Conservation (phyloP, 2,329 filamentous ascomycete genomes). For the Xylariaceae sp. region DNA sequence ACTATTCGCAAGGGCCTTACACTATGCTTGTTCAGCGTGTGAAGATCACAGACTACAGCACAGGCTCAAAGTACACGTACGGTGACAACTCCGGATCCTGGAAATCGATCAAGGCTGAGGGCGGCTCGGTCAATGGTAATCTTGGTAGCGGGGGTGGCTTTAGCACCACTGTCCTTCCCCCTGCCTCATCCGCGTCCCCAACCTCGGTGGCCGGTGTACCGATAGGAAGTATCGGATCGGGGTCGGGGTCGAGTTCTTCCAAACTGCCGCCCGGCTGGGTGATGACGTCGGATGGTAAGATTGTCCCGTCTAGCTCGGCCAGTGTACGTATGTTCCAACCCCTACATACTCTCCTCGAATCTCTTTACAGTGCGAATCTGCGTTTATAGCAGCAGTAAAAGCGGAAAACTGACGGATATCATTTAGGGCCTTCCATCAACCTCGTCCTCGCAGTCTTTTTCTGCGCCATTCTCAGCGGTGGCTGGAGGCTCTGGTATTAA, state of each 20-base stretch:
- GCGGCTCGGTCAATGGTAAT: conserved; percentile 68
- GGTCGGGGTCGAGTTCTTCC: conserved; percentile 45
- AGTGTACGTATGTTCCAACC: conserved; percentile 41
- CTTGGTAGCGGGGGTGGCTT: conserved; percentile 48
- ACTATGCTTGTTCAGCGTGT: conserved; percentile 77
- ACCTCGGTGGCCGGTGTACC: conserved; percentile 61
- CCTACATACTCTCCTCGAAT: conserved; percentile 1
- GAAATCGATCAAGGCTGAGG: conserved; percentile 76
- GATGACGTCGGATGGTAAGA: conserved; percentile 72
- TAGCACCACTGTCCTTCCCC: conserved; percentile 54
- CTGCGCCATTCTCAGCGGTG: conserved; percentile 34
- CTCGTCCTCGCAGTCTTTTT: conserved; percentile 29
- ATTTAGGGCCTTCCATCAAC: conserved; percentile 36
- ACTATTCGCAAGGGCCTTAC: conserved; percentile 80
- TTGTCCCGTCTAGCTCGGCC: conserved; percentile 65
- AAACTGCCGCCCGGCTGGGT: conserved; percentile 72
- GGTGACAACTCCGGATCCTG: conserved; percentile 71
- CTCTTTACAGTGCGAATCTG: too few relatives aligned
- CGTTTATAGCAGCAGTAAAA: too few relatives aligned
- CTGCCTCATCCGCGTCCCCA: conserved; percentile 58
- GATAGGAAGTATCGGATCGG: conserved; percentile 60
- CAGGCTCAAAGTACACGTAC: conserved; percentile 79
- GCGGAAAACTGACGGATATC: conserved; percentile 20
- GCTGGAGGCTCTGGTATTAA: conserved; percentile 38
- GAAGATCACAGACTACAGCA: conserved; percentile 84